Evolutionary conservation across 495 filamentous ascomycete genomes (phyloP).

Genomic region (Hypoxylon lienhwacheense): DNA sequence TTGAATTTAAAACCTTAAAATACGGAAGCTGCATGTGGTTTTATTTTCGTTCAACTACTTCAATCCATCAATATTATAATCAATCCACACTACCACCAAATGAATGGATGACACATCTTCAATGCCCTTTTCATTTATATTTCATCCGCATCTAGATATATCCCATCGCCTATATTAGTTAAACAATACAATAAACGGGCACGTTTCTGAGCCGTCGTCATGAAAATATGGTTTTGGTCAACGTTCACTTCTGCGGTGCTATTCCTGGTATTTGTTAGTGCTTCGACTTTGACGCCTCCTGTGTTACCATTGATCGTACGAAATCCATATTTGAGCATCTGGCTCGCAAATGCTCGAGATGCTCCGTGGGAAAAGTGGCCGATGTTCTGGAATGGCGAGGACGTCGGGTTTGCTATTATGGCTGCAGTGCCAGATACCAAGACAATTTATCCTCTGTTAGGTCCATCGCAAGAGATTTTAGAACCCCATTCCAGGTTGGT

Average conservation of each 20-base stretch:
- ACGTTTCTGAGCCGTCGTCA: conserved; percentile 12
- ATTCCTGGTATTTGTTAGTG: conserved; percentile 42
- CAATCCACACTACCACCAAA: too few relatives aligned
- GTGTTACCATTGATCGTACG: conserved; percentile 86
- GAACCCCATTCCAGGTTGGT: conserved; percentile 49
- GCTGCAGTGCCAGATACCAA: conserved; percentile 70
- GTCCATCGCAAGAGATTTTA: conserved; percentile 82
- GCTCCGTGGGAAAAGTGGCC: conserved; percentile 92
- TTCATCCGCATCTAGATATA: neutral
- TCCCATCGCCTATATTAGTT: conserved; percentile 11
- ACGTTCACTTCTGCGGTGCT: conserved; percentile 41
- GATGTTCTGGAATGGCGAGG: conserved; percentile 88
- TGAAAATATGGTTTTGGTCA: conserved; percentile 36
- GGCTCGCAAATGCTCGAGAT: conserved; percentile 76
- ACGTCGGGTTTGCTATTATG: conserved; percentile 78
- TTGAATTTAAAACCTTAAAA: too few relatives aligned
- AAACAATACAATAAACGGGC: conserved; percentile 28
- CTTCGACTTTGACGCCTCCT: conserved; percentile 67
- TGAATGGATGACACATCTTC: too few relatives aligned
- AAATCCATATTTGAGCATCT: conserved; percentile 90
- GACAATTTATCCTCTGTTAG: conserved; percentile 83
- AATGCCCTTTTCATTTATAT: too few relatives aligned
- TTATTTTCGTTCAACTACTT: too few relatives aligned
- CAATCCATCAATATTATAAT: too few relatives aligned
- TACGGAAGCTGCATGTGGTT: too few relatives aligned